Conservation (phyloP, 2,329 filamentous ascomycete genomes). For the Aspergillus hiratsukae region DNA sequence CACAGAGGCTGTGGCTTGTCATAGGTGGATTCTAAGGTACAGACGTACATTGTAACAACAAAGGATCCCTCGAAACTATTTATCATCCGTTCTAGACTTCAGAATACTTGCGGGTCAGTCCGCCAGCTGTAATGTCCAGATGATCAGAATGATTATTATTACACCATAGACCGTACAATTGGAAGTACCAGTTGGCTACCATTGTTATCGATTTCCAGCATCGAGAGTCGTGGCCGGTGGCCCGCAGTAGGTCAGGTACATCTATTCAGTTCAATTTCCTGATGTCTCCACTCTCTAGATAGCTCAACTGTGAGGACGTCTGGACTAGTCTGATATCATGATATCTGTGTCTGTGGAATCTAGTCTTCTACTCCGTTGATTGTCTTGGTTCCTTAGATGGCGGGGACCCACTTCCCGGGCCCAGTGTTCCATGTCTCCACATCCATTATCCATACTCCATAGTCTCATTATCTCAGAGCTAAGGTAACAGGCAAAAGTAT, state of each 20-base stretch:
- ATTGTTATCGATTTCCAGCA: too few relatives aligned
- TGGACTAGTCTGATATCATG: too few relatives aligned
- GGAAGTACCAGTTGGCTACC: not conserved
- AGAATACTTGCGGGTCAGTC: not conserved
- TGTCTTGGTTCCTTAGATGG: not conserved
- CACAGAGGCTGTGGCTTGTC: not conserved
- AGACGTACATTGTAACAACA: not conserved
- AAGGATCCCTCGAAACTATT: not conserved
- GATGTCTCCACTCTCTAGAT: too few relatives aligned
- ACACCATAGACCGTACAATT: not conserved
- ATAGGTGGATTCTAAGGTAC: too few relatives aligned
- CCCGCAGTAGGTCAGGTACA: not conserved
- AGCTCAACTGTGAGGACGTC: too few relatives aligned
- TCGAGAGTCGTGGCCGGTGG: too few relatives aligned
- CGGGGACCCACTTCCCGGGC: too few relatives aligned
- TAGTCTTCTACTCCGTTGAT: not conserved
- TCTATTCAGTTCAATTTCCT: not conserved
- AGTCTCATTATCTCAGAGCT: too few relatives aligned
- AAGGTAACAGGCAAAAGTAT: too few relatives aligned
- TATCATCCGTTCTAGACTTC: not conserved
- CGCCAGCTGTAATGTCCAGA: too few relatives aligned
- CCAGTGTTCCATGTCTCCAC: not conserved
- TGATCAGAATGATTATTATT: not conserved
- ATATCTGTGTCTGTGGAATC: not conserved
- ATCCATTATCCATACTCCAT: not conserved